Percentiles rank a stretch among this genome's conserved stretches.
Evolutionary conservation across 202 grass and related monocot species (phyloP).

Genomic region (Dendrocalamus latiflorus): DNA sequence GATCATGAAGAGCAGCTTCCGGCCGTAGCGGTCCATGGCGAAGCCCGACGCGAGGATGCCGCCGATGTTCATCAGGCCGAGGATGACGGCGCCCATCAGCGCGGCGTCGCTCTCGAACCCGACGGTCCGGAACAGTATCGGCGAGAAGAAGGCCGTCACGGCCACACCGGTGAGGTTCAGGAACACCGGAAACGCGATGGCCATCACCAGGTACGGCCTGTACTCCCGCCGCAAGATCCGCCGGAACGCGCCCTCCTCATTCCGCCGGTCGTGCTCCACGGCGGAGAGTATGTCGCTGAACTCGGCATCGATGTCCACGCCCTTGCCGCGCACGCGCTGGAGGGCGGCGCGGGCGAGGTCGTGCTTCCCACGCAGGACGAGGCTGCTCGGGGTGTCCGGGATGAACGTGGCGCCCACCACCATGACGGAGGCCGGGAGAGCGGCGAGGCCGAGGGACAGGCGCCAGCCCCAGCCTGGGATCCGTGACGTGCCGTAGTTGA

Average conservation of each 20-base stretch:
- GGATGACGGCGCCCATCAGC: slow-evolving; percentile 73
- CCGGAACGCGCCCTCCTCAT: too few species aligned
- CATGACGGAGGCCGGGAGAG: slow-evolving; percentile 51
- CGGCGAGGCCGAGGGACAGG: slow-evolving; percentile 86
- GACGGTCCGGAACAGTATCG: slow-evolving; percentile 75
- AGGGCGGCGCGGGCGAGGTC: too few species aligned
- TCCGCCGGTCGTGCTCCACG: too few species aligned
- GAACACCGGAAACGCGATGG: slow-evolving; percentile 79
- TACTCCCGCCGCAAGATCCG: slow-evolving; percentile 55
- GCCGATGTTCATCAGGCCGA: slow-evolving; percentile 63
- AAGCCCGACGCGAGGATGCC: slow-evolving; percentile 61
- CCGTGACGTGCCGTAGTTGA: slow-evolving; percentile 74
- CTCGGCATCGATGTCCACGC: too few species aligned
- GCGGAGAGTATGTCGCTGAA: too few species aligned
- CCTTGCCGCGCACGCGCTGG: too few species aligned
- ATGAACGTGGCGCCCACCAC: slow-evolving; percentile 52
- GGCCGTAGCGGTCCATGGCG: slow-evolving; percentile 71
- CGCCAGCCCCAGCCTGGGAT: slow-evolving; percentile 63
- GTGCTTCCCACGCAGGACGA: slow-evolving; percentile 67
- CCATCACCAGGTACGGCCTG: slow-evolving; percentile 74
- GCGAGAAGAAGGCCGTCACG: slow-evolving; percentile 82
- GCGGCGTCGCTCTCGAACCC: slow-evolving; percentile 73
- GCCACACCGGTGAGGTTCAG: slow-evolving; percentile 82
- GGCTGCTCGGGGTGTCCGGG: slow-evolving; percentile 81
- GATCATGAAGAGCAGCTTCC: slow-evolving; percentile 70